These are phyloP conservation scores for Microdochium paspali DNA, from an alignment of 2,329 filamentous ascomycete species.

Conservation along the genomic window DNA sequence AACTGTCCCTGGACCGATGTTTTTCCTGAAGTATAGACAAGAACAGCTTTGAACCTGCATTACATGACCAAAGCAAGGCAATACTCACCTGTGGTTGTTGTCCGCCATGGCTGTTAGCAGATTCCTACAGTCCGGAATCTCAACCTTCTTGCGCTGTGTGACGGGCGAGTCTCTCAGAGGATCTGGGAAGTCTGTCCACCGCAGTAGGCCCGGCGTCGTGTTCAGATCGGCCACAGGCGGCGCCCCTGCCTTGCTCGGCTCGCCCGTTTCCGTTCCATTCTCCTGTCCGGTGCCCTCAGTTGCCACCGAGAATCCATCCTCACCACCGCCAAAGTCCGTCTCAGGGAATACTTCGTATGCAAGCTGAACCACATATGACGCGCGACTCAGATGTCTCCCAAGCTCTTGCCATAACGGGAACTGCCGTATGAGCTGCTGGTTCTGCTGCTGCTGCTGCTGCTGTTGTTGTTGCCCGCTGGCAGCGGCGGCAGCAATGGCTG, in stretches of 20 bases:
- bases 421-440: slow-evolving; percentile 2
- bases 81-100: slow-evolving; percentile 41
- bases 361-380: slow-evolving; percentile 48
- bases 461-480: not conserved
- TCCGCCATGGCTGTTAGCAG: slow-evolving; percentile 38
- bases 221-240: slow-evolving; percentile 25
- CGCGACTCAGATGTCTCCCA: slow-evolving; percentile 41
- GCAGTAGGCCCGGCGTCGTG: slow-evolving; percentile 34
- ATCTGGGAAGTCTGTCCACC: slow-evolving; percentile 54
- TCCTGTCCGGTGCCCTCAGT: not conserved
- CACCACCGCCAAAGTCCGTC: slow-evolving; percentile 29
- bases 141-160: slow-evolving; percentile 44
- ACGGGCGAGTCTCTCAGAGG: slow-evolving; percentile 38
- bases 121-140: slow-evolving; percentile 42
- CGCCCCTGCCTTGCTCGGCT: not conserved
- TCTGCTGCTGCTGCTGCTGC: slow-evolving; percentile 1
- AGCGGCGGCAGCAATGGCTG: not conserved
- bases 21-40: too few species aligned
- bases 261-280: not conserved
- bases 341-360: slow-evolving; percentile 43
- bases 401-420: slow-evolving; percentile 38
- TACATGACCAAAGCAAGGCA: not conserved
- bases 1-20: too few species aligned
- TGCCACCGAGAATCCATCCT: not conserved
- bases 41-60: too few species aligned